phyloP scores from a whole-genome alignment of 2,329 filamentous ascomycete genomes.

The Aspergillus quadricinctus region DNA sequence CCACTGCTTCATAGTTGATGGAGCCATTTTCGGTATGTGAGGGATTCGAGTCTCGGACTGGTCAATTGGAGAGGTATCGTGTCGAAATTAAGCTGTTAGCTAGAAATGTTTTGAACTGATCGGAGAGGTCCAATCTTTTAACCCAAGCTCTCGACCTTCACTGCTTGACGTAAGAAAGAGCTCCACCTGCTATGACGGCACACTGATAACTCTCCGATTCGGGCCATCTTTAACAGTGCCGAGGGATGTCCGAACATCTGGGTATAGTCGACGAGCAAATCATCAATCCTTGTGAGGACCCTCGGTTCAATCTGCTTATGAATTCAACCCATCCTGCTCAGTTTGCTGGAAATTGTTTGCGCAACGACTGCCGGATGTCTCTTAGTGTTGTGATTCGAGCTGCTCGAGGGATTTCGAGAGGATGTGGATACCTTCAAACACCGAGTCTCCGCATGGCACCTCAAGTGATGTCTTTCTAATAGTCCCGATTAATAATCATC shows the following conservation, averaged over 20 bases:
- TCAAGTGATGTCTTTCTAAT: neutral
- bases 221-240: neutral
- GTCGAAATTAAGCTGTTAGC: neutral
- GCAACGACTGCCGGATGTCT: neutral
- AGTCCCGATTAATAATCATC: neutral
- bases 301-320: neutral
- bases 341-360: neutral
- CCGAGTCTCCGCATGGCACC: neutral
- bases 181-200: neutral
- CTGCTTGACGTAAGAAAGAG: neutral
- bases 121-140: neutral
- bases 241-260: neutral
- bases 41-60: neutral
- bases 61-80: neutral
- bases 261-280: neutral
- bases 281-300: neutral
- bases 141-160: neutral
- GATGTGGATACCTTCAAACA: neutral
- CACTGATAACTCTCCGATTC: neutral
- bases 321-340: neutral
- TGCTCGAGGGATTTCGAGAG: neutral
- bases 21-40: conserved; percentile 24
- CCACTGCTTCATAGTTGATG: conserved; percentile 53
- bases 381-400: neutral
- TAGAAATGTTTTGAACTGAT: neutral